Evolutionary conservation across 345 rosid species (phyloP), one percentile per base, ranked within the genome.

Genomic region (Moringa oleifera): DNA sequence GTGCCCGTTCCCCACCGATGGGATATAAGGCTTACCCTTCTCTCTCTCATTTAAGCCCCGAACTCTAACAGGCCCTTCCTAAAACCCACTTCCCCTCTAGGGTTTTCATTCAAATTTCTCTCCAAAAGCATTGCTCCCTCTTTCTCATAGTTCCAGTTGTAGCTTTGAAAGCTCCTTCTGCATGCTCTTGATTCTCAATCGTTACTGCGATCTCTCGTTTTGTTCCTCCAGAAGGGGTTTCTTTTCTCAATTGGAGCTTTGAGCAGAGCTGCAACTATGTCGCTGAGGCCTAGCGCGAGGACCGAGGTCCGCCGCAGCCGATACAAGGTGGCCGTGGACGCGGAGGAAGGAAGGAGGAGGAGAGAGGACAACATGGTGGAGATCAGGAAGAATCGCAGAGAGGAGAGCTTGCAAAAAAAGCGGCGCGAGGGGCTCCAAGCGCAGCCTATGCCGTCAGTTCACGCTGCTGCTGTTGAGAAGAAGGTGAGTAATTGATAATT

Each of bases 311-410:
- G 97, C 20, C 77, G 89, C 57, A 85, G 81, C 72, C 76, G 78
- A 25, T 90, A 90, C 84, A 90, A 90, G 78, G 89, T 83, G 51
- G 83, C 97, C 24, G 91, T 87, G 13, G 91, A 87, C 70, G 91
- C 91, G 2, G 95, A 87, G 12, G 97, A 90, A 70, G 97, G 95
- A 2, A 73, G 97, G 23, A 78, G 97, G 74, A 79, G 97, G 68
- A 72, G 97, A 57, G 97, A 90, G 74, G 97, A 90, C 59, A 84
- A 86, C 73, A 79, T 90, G 95, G 95, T 90, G 53, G 97, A 90
- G 90, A 90, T 90, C 89, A 82, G 97, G 20, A 90, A 90, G 81
- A 90, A 45, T 53, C 82, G 84, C 54, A 74, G 95, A 53, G 97
- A 90, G 63, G 97, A 90, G 75, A 85, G 90, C 84, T 75, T 90